Base-by-base conservation (phyloP, 768 basidiomycete species). In the Tricholoma furcatifolium region DNA sequence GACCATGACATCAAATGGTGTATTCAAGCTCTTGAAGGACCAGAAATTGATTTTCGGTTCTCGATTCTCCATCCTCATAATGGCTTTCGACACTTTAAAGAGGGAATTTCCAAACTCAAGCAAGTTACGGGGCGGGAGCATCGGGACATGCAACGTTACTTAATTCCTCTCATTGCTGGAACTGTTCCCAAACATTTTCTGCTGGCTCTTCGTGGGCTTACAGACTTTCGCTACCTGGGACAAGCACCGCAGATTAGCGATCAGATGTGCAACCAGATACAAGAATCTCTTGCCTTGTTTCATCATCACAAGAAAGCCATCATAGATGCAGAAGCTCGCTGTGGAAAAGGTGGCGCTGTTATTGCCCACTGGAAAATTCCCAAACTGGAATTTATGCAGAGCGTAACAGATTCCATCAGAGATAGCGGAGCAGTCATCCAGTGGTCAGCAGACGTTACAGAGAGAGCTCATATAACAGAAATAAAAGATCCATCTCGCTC, bases 121-220 rank as follows among this genome's bases (percentile, higher is more conserved):
- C 75, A 77, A 50, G 69, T 73, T 20, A 75, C 77, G 6, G 73
- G 74, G 1, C 47, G 64, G 1, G 72, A 75, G 23, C 71, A 76
- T 45, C 54, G 65, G 0, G 66, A 78, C 24, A 53, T 78, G 4
- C 66, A 77, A 50, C 49, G 62, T 4, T 68, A 67, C 20, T 56
- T 76, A 3, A 51, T 79, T n/a, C 40, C 60, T 6, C 53, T 72
- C 10, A 68, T 76, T 34, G 66, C 70, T 40, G 70, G 67, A n/a
- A 66, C 60, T 47, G 67, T 67, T 12, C 48, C 67, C 1, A 32
- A 27, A 2, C 8, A 47, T 7, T 67, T 77, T 43, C 51, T 78
- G 14, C 54, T 49, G 35, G 66, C 70, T 1, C 47, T 79, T 24
- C 61, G 65, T 1, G 62, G 70, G 0, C 63, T 75, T 6, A 59